phyloP scores from a whole-genome alignment of 2,329 filamentous ascomycete genomes.

The Rhytidhysteron rufulum region DNA sequence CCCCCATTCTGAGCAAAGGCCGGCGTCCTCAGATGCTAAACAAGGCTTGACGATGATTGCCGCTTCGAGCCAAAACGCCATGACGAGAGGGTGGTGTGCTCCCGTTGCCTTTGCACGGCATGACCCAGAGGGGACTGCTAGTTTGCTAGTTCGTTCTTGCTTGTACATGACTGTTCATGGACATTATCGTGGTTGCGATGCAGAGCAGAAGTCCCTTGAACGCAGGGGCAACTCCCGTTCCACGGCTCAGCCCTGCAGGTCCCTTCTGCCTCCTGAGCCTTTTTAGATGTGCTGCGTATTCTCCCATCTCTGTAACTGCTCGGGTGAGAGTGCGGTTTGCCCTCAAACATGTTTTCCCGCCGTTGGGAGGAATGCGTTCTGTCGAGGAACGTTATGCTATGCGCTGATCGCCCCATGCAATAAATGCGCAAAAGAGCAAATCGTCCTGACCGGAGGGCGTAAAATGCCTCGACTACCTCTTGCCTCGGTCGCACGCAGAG shows the following conservation, averaged over 20 bases:
- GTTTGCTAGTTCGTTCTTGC: too few species aligned
- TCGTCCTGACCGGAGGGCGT: slow-evolving; percentile 5
- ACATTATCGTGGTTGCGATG: too few species aligned
- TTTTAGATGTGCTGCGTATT: slow-evolving; percentile 2
- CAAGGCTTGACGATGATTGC: slow-evolving; percentile 5
- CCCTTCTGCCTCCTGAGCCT: background rate
- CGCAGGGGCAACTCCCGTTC: slow-evolving; percentile 20
- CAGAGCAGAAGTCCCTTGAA: slow-evolving; percentile 1
- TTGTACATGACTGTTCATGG: too few species aligned
- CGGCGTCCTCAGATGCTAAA: slow-evolving; percentile 1
- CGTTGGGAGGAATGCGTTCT: slow-evolving; percentile 1
- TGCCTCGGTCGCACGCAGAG: slow-evolving; percentile 10
- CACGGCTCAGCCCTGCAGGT: slow-evolving; percentile 29
- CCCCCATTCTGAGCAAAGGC: slow-evolving; percentile 6
- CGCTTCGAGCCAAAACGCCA: background rate
- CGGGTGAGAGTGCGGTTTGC: slow-evolving; percentile 1
- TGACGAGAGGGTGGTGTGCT: background rate
- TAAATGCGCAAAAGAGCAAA: too few species aligned
- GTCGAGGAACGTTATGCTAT: background rate
- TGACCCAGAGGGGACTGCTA: too few species aligned
- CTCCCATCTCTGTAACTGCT: too few species aligned
- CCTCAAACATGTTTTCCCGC: background rate
- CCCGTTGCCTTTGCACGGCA: slow-evolving; percentile 1
- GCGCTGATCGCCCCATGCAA: background rate
- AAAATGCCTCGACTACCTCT: slow-evolving; percentile 10